These are phyloP conservation scores for Fennellomyces sp. DNA, from an alignment of 371 early-diverging fungal genomes.

Conservation along the genomic window DNA sequence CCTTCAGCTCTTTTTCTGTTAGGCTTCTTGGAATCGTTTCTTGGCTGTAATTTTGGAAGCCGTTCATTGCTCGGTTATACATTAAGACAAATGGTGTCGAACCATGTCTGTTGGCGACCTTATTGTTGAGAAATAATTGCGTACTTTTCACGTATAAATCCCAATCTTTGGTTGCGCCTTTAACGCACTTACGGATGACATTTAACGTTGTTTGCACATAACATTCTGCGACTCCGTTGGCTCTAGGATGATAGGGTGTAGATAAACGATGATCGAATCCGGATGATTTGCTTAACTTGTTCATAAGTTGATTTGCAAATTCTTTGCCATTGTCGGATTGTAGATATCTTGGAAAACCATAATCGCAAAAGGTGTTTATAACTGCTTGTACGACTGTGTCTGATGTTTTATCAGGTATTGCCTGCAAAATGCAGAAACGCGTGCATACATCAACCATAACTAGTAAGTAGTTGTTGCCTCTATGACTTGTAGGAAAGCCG, in stretches of 20 bases:
- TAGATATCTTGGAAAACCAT: conserved; percentile 22
- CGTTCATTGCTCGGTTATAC: conserved; percentile 18
- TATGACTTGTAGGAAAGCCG: conserved; percentile 12
- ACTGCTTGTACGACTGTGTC: conserved; percentile 13
- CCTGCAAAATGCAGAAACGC: conserved; percentile 17
- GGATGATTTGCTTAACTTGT: not conserved
- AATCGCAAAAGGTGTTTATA: conserved; percentile 15
- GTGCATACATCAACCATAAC: conserved; percentile 26
- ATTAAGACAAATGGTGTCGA: conserved; percentile 10
- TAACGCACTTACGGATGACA: conserved; percentile 16
- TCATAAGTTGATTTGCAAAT: conserved; percentile 21
- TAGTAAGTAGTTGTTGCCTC: conserved; percentile 15
- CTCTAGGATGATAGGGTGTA: conserved; percentile 9
- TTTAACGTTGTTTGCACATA: conserved; percentile 14
- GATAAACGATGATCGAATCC: conserved; percentile 2
- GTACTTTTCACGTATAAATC: conserved; percentile 11
- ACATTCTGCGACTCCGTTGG: conserved; percentile 17
- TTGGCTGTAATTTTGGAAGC: conserved; percentile 16
- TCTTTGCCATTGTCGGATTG: conserved; percentile 27
- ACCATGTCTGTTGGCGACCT: not conserved
- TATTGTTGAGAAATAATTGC: conserved; percentile 6
- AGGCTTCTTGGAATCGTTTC: not conserved
- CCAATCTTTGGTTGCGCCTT: conserved; percentile 18
- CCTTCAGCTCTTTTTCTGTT: conserved; percentile 5
- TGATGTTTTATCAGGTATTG: conserved; percentile 17